Evolutionary conservation across 495 filamentous ascomycete genomes (phyloP), one percentile per base, ranked within the genome.

Genomic region (Trichodelitschia bisporula): DNA sequence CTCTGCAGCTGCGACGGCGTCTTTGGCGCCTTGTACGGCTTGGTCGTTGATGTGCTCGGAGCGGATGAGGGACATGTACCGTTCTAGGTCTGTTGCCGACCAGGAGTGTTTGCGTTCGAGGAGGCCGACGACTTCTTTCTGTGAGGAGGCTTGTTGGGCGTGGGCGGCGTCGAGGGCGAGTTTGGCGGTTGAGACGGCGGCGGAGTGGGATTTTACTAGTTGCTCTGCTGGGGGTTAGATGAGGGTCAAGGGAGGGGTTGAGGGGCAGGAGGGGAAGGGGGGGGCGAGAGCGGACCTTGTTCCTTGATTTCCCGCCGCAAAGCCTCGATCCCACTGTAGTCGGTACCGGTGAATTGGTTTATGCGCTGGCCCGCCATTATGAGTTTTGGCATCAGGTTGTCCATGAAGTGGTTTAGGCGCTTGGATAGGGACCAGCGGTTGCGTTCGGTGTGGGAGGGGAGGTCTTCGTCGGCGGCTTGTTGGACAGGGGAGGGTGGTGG

Each of bases 41-140:
- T 84, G 75, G 43, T 97, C 86, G 42, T 93, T 82, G 39, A 75
- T 62, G 46, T 97, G 89, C 50, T 97, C 86, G 28, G 70, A 72
- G 10, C 86, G 66, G 53, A 95, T 93, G 16, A 97, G 64, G 4
- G 64, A 58, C 19, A 90, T 97, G 62, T 95, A 97, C 25, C 86
- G 72, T 47, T 97, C 86, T 16, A 97, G 64, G 56, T 97, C 86
- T 0, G 55, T 40, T 0, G 82, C 64, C 4, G 69, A 72, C 86
- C 86, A 97, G 15, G 70, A 72, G 46, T 91, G 76, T 49, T 97
- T 93, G 33, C 86, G 66, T 39, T 92, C 83, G 3, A 97, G 66
- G 15, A 97, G 67, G 19, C 75, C 70, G 26, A 91, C 93, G 5
- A 97, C 80, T 58, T 97, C 89, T 34, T 89, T 76, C 57, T 95